These are phyloP conservation scores for Xanthoceras sorbifolium DNA, from an alignment of 345 rosid genomes.

Conservation along the genomic window DNA sequence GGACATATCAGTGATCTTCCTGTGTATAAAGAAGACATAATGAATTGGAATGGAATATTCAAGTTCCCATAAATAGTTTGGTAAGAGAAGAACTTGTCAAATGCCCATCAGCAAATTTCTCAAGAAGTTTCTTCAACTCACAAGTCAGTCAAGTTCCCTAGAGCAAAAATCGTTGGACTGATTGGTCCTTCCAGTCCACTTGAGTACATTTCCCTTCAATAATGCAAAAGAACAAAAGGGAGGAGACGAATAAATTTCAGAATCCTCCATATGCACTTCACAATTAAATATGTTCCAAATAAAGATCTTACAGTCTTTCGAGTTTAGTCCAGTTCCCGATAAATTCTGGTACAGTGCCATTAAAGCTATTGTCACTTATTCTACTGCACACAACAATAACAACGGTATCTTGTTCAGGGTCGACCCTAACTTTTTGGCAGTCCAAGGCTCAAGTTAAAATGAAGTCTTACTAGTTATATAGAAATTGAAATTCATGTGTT, in stretches of 20 bases:
- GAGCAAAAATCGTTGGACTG: slow-evolving; percentile 41
- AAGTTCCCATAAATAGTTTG: not conserved
- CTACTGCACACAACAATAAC: slow-evolving; percentile 41
- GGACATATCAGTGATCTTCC: slow-evolving; percentile 60
- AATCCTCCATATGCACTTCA: not conserved
- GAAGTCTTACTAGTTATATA: too few species aligned
- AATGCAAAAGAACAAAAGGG: not conserved
- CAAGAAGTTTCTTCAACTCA: slow-evolving; percentile 37
- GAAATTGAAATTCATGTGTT: too few species aligned
- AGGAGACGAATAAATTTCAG: not conserved
- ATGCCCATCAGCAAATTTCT: not conserved
- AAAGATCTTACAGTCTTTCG: slow-evolving; percentile 48
- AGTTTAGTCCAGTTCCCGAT: slow-evolving; percentile 52
- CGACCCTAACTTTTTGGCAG: too few species aligned
- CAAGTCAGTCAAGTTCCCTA: slow-evolving; percentile 40
- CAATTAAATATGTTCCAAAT: not conserved
- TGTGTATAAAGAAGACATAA: slow-evolving; percentile 25
- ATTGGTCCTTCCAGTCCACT: slow-evolving; percentile 66
- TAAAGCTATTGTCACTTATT: slow-evolving; percentile 63
- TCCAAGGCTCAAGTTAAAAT: too few species aligned
- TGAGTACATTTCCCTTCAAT: slow-evolving; percentile 56
- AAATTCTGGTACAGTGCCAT: slow-evolving; percentile 52
- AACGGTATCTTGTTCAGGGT: too few species aligned
- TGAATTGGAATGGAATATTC: not conserved
- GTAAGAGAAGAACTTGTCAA: not conserved